Evolutionary conservation across 1,284 basidiomycete genomes (phyloP).

Genomic region (Prillingera fragicola): DNA sequence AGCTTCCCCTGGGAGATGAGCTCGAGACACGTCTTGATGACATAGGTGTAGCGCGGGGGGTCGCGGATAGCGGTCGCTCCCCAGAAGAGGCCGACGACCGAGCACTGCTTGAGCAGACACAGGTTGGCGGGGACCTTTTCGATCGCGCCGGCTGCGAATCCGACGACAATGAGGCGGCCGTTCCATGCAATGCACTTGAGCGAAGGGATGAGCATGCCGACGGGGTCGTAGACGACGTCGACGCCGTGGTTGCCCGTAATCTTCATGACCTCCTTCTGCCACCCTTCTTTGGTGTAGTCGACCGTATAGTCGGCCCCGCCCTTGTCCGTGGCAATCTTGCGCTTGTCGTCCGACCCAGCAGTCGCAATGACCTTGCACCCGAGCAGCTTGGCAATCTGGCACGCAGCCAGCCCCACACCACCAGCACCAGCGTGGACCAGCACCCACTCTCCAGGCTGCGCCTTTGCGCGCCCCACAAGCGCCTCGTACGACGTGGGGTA

Average conservation of each 20-base stretch:
- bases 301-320: constrained; percentile 48
- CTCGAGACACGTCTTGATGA: constrained; percentile 71
- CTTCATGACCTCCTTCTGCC: constrained; percentile 54
- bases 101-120: constrained; percentile 78
- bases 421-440: constrained; percentile 77
- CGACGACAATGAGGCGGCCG: constrained; percentile 82
- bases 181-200: constrained; percentile 94
- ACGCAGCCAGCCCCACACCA: constrained; percentile 85
- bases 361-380: constrained; percentile 52
- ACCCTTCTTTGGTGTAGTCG: constrained; percentile 48
- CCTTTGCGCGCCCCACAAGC: constrained; percentile 71
- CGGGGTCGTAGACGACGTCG: constrained; percentile 83
- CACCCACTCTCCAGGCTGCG: constrained; percentile 78
- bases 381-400: constrained; percentile 72
- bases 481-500: constrained; percentile 60
- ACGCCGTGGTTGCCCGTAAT: constrained; percentile 75
- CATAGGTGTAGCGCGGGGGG: constrained; percentile 57
- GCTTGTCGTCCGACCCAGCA: constrained; percentile 47
- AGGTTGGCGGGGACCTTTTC: constrained; percentile 89
- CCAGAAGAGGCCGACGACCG: constrained; percentile 77
- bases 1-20: constrained; percentile 63
- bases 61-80: constrained; percentile 71
- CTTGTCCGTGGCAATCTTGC: constrained; percentile 42
- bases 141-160: constrained; percentile 81
- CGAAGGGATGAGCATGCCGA: constrained; percentile 51